Percentiles rank a stretch among this genome's conserved stretches.
Evolutionary conservation across 441 rosid species (phyloP).

Genomic region (Adansonia madagascariensis): DNA sequence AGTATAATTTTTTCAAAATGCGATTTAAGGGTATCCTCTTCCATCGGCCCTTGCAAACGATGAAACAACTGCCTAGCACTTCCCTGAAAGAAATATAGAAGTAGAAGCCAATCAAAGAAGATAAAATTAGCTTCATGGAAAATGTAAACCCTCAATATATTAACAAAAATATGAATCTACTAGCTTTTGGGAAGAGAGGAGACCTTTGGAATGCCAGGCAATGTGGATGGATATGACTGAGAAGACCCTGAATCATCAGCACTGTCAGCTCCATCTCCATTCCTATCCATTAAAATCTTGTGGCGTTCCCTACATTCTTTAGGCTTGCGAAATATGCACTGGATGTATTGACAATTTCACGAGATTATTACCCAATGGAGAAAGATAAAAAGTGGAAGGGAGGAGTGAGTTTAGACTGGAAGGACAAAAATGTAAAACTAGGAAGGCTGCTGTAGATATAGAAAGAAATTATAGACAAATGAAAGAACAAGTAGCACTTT

Average conservation of each 20-base stretch:
- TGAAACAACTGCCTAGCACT: conserved; percentile 99
- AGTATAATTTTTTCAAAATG: conserved; percentile 91
- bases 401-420: too few species aligned
- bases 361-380: conserved; percentile 24
- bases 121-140: conserved; percentile 31
- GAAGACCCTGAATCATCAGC: conserved; percentile 98
- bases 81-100: conserved; percentile 68
- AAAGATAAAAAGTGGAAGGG: too few species aligned
- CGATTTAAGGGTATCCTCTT: conserved; percentile 90
- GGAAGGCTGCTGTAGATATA: background rate
- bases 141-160: conserved; percentile 25
- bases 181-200: background rate
- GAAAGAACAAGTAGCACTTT: conserved; percentile 15
- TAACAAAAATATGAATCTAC: conserved; percentile 6
- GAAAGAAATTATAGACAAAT: background rate
- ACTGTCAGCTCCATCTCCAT: conserved; percentile 96
- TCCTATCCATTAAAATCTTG: conserved; percentile 85
- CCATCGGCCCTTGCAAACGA: conserved; percentile 94
- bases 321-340: conserved; percentile 91
- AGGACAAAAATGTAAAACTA: too few species aligned
- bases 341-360: conserved; percentile 27
- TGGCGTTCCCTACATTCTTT: conserved; percentile 98
- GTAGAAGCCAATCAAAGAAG: conserved; percentile 27
- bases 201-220: conserved; percentile 99
- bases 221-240: conserved; percentile 95